Base-by-base conservation (phyloP, 2,329 filamentous ascomycete genomes). In the Capronia coronata region DNA sequence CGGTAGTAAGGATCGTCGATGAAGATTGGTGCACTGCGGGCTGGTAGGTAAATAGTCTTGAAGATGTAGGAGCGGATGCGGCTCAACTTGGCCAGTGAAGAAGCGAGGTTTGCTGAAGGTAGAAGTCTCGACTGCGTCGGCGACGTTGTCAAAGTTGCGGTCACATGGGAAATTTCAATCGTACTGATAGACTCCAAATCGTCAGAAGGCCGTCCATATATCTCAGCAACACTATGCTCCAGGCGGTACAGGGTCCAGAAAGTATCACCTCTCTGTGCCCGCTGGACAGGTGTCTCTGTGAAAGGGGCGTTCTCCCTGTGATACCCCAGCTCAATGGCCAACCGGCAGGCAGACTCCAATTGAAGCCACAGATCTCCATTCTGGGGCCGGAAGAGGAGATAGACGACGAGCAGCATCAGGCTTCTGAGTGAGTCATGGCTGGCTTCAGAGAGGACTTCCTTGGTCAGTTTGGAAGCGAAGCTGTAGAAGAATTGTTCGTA, bases 241-340 rank as follows among this genome's bases (percentile, higher is more conserved):
- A 65, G 61, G 21, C 62, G 59, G 42, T 67, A 65, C 0, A 65
- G 55, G 3, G 62, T 61, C 64, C 63, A 67, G 38, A 66, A 66
- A 1, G 61, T 52, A 46, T 50, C 18, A 32, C 40, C 21, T 32
- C 40, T 29, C 4, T 9, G 14, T 6, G 16, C 14, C 38, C 52
- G 49, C 35, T 46, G 50, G n/a, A 52, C 44, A 10, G 41, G 29
- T 10, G 55, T 46, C 16, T 51, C 49, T 40, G 57, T 40, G 16
- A 46, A 35, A 6, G 51, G 48, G 8, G 29, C 51, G 27, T 54
- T 44, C 32, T 65, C 62, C 2, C 60, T 61, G 48, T 64, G 63
- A 42, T 63, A 64, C 25, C 62, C 62, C 14, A 64, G 58, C 49
- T 65, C 63, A 10, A 64, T 51, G 14, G 51, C 54, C 6, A 62